Evolutionary conservation across 2,329 filamentous ascomycete genomes (phyloP).

Genomic region (Pseudogymnoascus sp.): DNA sequence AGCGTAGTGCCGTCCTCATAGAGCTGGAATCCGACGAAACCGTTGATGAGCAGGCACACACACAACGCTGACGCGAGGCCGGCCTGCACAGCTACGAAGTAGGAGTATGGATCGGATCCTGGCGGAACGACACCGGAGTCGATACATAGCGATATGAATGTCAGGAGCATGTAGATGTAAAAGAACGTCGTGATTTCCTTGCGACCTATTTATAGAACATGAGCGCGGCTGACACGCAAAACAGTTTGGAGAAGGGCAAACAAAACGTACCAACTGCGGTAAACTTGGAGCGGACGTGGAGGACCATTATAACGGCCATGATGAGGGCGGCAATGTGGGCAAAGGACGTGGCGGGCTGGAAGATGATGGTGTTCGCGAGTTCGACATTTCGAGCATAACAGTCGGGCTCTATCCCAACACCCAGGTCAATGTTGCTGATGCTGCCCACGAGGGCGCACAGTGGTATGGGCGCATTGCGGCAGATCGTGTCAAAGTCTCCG

Average conservation of each 20-base stretch:
- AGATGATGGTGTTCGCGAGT: slow-evolving; percentile 96
- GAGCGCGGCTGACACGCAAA: background rate
- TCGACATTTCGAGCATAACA: slow-evolving; percentile 96
- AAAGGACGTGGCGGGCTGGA: slow-evolving; percentile 82
- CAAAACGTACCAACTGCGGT: slow-evolving; percentile 79
- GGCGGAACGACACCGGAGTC: slow-evolving; percentile 89
- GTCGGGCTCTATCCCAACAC: slow-evolving; percentile 72
- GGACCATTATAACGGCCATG: slow-evolving; percentile 96
- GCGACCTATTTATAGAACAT: slow-evolving; percentile 37
- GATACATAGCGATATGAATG: slow-evolving; percentile 78
- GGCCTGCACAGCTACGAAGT: slow-evolving; percentile 82
- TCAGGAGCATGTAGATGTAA: slow-evolving; percentile 89
- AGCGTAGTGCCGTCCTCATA: slow-evolving; percentile 95
- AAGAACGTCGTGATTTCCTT: slow-evolving; percentile 81
- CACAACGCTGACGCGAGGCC: slow-evolving; percentile 79
- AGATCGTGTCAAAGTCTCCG: slow-evolving; percentile 83
- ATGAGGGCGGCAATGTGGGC: slow-evolving; percentile 84
- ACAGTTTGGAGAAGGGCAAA: background rate
- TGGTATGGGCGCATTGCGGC: slow-evolving; percentile 74
- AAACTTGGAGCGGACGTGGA: slow-evolving; percentile 95
- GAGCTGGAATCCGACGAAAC: slow-evolving; percentile 95
- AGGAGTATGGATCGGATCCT: slow-evolving; percentile 71
- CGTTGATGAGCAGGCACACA: slow-evolving; percentile 88
- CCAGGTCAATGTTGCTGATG: slow-evolving; percentile 56
- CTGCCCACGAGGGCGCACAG: slow-evolving; percentile 80